Evolutionary conservation across 768 basidiomycete species (phyloP).

Genomic region (Pulveroboletus frians): DNA sequence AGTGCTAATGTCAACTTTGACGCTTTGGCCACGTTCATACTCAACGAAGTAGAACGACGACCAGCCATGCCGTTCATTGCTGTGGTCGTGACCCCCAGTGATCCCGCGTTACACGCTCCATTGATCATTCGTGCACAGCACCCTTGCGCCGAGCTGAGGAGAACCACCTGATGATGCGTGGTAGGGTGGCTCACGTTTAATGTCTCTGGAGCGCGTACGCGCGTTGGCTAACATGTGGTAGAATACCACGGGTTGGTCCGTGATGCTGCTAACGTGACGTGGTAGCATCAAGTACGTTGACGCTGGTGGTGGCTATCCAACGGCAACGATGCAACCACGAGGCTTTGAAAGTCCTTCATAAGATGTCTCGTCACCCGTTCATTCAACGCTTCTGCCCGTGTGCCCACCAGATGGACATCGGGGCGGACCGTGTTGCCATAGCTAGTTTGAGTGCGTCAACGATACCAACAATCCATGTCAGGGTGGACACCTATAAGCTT

Average conservation of each 20-base stretch:
- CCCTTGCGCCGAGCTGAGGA: neutral
- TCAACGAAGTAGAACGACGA: neutral
- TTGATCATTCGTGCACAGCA: constrained; percentile 8
- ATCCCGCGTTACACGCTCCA: neutral
- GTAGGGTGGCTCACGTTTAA: constrained; percentile 7
- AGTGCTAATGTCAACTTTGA: neutral
- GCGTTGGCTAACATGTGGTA: neutral
- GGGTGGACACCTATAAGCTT: too few species aligned
- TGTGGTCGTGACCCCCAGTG: neutral
- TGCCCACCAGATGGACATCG: neutral
- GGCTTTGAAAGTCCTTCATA: too few species aligned
- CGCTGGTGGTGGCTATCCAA: too few species aligned
- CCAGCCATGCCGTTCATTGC: neutral
- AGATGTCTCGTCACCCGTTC: neutral
- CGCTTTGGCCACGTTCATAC: too few species aligned
- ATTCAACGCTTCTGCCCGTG: neutral
- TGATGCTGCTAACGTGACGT: neutral
- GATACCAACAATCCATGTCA: neutral
- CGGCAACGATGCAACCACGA: too few species aligned
- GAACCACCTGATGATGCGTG: constrained; percentile 1
- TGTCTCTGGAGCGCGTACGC: neutral
- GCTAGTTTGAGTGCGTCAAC: neutral
- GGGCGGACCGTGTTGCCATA: neutral
- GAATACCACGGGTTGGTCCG: neutral
- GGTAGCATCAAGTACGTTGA: neutral